Conservation (phyloP, 495 filamentous ascomycete species). For the Neurospora sp. region DNA sequence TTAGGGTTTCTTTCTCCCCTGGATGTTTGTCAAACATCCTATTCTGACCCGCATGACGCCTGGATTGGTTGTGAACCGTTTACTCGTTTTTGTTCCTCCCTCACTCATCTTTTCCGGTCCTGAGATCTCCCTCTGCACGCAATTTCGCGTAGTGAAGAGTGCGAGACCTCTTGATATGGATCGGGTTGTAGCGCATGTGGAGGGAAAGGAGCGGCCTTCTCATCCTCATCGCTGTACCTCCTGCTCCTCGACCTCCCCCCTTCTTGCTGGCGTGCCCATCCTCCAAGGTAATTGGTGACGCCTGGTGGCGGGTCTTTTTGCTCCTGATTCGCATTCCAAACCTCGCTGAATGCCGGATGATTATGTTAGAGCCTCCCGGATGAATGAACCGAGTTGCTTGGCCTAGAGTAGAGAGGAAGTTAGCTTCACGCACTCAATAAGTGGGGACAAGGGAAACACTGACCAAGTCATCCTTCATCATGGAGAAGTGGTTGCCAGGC, state of each 20-base stretch:
- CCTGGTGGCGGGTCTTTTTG: not conserved
- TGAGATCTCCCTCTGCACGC: no score
- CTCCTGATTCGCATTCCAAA: not conserved
- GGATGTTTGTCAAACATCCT: not conserved
- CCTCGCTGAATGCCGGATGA: not conserved
- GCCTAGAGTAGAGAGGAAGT: constrained; percentile 14
- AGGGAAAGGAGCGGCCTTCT: not conserved
- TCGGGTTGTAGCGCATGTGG: not conserved
- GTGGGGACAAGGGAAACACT: constrained; percentile 6
- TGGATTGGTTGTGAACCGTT: not conserved
- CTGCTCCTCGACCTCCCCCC: constrained; percentile 33
- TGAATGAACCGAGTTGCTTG: constrained; percentile 29
- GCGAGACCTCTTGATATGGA: not conserved
- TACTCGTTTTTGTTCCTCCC: no score
- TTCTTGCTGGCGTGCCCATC: not conserved
- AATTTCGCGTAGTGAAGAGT: not conserved
- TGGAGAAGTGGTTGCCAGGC: constrained; percentile 61
- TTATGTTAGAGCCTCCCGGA: constrained; percentile 23
- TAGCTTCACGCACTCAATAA: not conserved
- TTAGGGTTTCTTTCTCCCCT: not conserved
- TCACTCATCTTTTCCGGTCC: not conserved
- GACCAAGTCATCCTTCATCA: constrained; percentile 55
- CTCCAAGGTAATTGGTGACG: not conserved
- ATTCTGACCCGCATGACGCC: not conserved
- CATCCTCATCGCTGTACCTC: not conserved